Base-by-base conservation (phyloP, 164 flowering plant species). In the Vitis riparia region DNA sequence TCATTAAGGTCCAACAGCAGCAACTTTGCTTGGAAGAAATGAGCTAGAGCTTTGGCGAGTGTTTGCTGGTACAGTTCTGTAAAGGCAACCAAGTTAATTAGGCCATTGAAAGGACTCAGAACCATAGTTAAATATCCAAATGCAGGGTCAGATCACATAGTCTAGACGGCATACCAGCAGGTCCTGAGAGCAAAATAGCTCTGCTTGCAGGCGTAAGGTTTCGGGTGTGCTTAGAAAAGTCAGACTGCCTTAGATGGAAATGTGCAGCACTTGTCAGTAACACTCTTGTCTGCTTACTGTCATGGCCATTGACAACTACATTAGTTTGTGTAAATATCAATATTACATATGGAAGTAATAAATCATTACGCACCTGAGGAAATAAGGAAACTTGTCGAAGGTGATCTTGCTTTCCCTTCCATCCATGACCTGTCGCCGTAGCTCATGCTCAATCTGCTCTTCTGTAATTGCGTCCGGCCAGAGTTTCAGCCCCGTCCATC, bases 151-250 rank as follows among this genome's bases (percentile, higher is more conserved):
- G 27, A 19, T 17, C 15, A 51, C 44, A 37, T 37, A 37, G 23
- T 27, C 5, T 2, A 16, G 13, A 51, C 30, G 63, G 27, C 75
- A 11, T 78, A 89, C 93, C 93, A 30, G 93, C 80, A 65, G 89
- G 86, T 53, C 93, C 93, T 8, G 91, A 83, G 47, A 89, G 87
- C 82, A 89, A 81, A 74, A 89, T 86, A 37, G 89, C 78, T 73
- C 89, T 79, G 67, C 91, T 87, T 32, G 90, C 91, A 47, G 93
- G 89, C 15, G 90, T 79, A 66, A 89, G 91, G 76, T 86, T 87
- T 60, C 91, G 73, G 3, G 90, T 86, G 75, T 86, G 82, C 81
- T 81, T 89, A 10, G 88, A 86, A 52, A 87, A 70, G 12, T 89
- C 84, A 32, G 73, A 29, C 65, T 87, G 85, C 66, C 84, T 89